Percentiles rank a stretch among this genome's conserved stretches.
These are phyloP conservation scores for Isochrysis galbana DNA, from an alignment of 78 protist genomes.

Conservation along the genomic window DNA sequence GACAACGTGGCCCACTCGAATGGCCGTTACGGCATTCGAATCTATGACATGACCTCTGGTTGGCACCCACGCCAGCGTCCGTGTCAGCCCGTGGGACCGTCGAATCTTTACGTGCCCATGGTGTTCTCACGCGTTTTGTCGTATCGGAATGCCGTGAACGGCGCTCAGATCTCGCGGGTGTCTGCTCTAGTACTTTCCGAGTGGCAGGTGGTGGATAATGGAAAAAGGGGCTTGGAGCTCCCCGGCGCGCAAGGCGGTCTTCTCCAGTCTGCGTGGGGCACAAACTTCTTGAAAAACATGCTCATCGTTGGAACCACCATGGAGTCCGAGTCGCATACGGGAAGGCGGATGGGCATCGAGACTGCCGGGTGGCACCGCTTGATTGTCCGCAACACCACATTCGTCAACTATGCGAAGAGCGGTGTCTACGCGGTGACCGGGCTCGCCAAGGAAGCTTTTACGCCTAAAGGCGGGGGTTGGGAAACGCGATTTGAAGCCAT, in stretches of 20 bases:
- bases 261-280: neutral
- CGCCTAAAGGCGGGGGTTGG: neutral
- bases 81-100: neutral
- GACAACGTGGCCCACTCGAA: neutral
- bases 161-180: neutral
- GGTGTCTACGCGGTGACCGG: neutral
- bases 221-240: neutral
- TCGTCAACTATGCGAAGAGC: neutral
- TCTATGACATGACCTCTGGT: neutral
- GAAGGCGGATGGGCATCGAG: neutral
- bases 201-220: neutral
- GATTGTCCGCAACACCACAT: neutral
- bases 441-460: neutral
- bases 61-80: neutral
- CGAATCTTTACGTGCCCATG: neutral
- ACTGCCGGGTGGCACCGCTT: neutral
- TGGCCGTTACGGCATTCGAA: neutral
- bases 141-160: neutral
- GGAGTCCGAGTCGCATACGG: neutral
- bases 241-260: constrained; percentile 1
- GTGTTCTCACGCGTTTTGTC: neutral
- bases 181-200: neutral
- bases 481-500: neutral
- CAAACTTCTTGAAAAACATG: neutral
- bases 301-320: neutral